Evolutionary conservation across 1,284 basidiomycete genomes (phyloP).

Genomic region (Marasmius tenuissimus): DNA sequence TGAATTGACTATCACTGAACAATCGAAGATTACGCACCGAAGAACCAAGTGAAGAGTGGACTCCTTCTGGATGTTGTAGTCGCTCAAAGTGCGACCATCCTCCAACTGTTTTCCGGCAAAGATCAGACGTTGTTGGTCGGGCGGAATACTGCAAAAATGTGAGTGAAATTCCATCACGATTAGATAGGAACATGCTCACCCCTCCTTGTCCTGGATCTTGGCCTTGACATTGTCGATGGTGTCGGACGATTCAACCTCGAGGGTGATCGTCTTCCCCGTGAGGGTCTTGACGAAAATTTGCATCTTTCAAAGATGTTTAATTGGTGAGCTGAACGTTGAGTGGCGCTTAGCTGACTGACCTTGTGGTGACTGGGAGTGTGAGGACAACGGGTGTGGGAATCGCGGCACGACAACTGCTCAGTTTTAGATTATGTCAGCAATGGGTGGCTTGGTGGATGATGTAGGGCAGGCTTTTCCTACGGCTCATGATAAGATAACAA

Average conservation of each 20-base stretch:
- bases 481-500: too few relatives aligned
- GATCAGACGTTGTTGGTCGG: slow-evolving; percentile 93
- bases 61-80: slow-evolving; percentile 99
- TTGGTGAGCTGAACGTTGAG: neutral
- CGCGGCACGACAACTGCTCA: neutral
- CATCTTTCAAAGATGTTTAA: slow-evolving; percentile 49
- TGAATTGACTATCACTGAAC: neutral
- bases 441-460: neutral
- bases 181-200: slow-evolving; percentile 42
- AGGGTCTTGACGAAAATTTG: slow-evolving; percentile 96
- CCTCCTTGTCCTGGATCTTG: slow-evolving; percentile 92
- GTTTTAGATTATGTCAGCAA: neutral
- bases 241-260: slow-evolving; percentile 96
- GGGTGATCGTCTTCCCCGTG: slow-evolving; percentile 98
- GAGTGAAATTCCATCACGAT: neutral
- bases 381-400: neutral
- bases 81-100: slow-evolving; percentile 91
- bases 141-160: slow-evolving; percentile 65
- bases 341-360: neutral
- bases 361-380: neutral
- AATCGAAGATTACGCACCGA: slow-evolving; percentile 54
- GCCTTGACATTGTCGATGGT: slow-evolving; percentile 94
- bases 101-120: slow-evolving; percentile 97
- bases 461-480: neutral
- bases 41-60: slow-evolving; percentile 97